These are phyloP conservation scores for Akanthomyces dipterigenus DNA, from an alignment of 2,329 filamentous ascomycete species.

Conservation along the genomic window DNA sequence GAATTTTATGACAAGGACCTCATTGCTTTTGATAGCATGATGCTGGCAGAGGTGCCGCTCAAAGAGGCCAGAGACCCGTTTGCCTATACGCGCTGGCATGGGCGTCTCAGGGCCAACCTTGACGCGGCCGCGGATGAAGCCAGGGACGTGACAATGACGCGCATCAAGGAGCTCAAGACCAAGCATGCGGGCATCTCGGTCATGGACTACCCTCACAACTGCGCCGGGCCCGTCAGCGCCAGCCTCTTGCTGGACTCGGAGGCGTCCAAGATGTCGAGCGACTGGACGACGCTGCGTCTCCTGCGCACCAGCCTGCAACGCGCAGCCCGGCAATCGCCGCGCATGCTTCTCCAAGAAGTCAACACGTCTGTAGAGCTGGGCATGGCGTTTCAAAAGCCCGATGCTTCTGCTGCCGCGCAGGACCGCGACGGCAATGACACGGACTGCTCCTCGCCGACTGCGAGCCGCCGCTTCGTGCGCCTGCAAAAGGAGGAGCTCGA, in stretches of 20 bases:
- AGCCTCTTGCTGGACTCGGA: neutral
- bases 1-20: neutral
- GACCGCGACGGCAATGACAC: no score
- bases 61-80: neutral
- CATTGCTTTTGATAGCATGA: neutral
- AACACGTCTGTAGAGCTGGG: slow-evolving; percentile 13
- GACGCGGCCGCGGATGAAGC: neutral
- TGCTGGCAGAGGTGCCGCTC: neutral
- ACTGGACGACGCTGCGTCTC: slow-evolving; percentile 16
- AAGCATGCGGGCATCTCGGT: neutral
- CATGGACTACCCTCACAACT: neutral
- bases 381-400: neutral
- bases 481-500: slow-evolving; percentile 21
- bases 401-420: neutral
- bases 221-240: slow-evolving; percentile 4
- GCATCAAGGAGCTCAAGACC: neutral
- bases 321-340: slow-evolving; percentile 18
- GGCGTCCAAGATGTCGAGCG: neutral
- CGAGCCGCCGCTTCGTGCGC: neutral
- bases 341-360: slow-evolving; percentile 22
- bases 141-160: neutral
- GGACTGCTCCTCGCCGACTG: neutral
- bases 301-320: slow-evolving; percentile 20
- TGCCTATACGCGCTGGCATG: slow-evolving; percentile 1
- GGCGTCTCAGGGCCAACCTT: neutral